Conservation (phyloP, 148 eudicot genomes). For the Arbutus unedo region DNA sequence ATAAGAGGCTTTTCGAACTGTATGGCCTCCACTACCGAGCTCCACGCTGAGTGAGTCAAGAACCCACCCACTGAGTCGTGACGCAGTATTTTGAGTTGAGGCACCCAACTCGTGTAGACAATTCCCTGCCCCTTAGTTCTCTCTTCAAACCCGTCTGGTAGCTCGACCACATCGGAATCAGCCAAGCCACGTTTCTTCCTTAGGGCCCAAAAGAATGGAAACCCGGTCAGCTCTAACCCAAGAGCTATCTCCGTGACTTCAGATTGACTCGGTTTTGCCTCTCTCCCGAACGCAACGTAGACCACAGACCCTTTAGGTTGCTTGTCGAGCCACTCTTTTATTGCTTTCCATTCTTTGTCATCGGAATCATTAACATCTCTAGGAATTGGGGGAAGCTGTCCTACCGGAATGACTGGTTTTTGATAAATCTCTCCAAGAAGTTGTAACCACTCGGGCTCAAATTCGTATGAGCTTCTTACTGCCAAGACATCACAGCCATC, state of each 20-base stretch:
- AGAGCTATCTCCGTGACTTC: conserved; percentile 35
- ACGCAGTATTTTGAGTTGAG: conserved; percentile 16
- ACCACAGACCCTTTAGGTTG: conserved; percentile 36
- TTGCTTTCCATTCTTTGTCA: background rate
- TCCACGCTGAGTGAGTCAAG: conserved; percentile 11
- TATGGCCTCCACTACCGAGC: conserved; percentile 5
- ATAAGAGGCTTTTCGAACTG: conserved; percentile 13
- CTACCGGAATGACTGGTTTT: conserved; percentile 16
- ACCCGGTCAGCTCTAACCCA: conserved; percentile 35
- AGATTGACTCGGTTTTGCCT: conserved; percentile 31
- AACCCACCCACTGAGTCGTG: conserved; percentile 14
- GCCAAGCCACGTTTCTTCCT: conserved; percentile 9
- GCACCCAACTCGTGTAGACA: conserved; percentile 23
- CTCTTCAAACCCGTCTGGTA: conserved; percentile 17
- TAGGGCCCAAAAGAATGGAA: conserved; percentile 42
- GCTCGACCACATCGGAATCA: background rate
- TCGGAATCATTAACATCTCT: background rate
- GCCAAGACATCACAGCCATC: conserved; percentile 29
- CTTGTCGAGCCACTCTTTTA: conserved; percentile 24
- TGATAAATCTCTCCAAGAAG: conserved; percentile 23
- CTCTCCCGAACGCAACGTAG: conserved; percentile 43
- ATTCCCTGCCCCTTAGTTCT: background rate
- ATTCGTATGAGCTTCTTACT: conserved; percentile 35
- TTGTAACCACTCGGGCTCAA: conserved; percentile 34
- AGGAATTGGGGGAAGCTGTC: conserved; percentile 7